phyloP scores from a whole-genome alignment of 768 basidiomycete genomes.

The Hygrocybe punicea region DNA sequence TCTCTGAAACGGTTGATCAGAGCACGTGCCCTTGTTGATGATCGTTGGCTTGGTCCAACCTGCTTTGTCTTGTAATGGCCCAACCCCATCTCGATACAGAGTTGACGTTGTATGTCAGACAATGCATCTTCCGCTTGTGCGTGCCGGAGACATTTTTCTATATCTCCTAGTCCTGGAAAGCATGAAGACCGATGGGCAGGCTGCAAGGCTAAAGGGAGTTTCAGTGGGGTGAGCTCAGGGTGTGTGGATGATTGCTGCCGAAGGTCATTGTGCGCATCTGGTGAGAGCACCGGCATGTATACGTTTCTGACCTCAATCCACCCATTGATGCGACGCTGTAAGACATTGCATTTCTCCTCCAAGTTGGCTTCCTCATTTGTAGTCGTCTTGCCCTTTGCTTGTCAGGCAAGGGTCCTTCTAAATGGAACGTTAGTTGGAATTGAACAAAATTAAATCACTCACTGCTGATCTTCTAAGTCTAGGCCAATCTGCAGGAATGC shows the following conservation, averaged over 20 bases:
- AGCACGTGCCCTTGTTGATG: constrained; percentile 3
- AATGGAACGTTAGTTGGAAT: not conserved
- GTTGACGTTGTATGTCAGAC: not conserved
- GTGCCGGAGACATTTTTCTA: constrained; percentile 1
- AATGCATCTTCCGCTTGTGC: constrained; percentile 9
- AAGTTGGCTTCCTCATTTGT: not conserved
- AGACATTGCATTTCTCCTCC: constrained; percentile 5
- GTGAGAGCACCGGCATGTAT: not conserved
- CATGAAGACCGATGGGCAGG: not conserved
- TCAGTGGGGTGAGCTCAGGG: not conserved
- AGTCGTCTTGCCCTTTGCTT: not conserved
- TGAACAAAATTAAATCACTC: not conserved
- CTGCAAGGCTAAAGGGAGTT: not conserved
- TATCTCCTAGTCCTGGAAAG: not conserved
- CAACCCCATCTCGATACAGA: constrained; percentile 8
- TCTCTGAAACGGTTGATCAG: constrained; percentile 6
- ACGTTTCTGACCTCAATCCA: not conserved
- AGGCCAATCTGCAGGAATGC: constrained; percentile 5
- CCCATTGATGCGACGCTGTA: not conserved
- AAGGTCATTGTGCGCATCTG: not conserved
- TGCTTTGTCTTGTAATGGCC: constrained; percentile 1
- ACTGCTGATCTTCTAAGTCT: constrained; percentile 7
- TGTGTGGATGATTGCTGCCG: not conserved
- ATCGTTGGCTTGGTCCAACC: constrained; percentile 3
- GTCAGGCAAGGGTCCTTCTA: not conserved